Conservation (phyloP, 306 rosid species). For the Vigna angularis region DNA sequence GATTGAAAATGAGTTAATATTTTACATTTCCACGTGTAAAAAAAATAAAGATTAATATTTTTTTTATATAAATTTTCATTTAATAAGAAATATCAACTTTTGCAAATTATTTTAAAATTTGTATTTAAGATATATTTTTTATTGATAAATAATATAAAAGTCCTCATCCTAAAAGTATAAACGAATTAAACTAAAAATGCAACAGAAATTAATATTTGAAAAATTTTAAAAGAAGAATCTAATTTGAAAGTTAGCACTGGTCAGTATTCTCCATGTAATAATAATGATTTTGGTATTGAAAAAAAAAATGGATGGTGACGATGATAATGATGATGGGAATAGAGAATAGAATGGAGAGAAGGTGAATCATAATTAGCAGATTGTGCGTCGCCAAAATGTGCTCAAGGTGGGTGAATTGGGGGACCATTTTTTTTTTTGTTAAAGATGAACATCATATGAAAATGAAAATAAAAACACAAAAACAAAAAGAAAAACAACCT, state of each 20-base stretch:
- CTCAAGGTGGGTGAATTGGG: slow-evolving; percentile 59
- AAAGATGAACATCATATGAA: background rate
- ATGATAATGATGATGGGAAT: slow-evolving; percentile 45
- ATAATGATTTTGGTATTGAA: slow-evolving; percentile 52
- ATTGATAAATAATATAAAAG: background rate
- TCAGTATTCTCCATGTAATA: background rate
- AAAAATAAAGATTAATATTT: background rate
- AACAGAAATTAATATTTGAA: too few relatives aligned
- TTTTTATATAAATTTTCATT: background rate
- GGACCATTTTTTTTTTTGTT: slow-evolving; percentile 34
- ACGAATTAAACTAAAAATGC: background rate
- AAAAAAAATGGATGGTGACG: slow-evolving; percentile 42
- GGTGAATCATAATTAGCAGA: slow-evolving; percentile 50
- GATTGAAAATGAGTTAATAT: too few relatives aligned
- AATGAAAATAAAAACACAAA: slow-evolving; percentile 2
- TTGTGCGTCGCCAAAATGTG: slow-evolving; percentile 48
- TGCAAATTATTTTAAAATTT: background rate
- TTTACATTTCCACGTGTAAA: too few relatives aligned
- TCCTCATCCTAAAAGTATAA: background rate
- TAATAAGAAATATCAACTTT: background rate
- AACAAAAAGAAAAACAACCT: background rate
- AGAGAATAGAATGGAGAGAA: slow-evolving; percentile 43
- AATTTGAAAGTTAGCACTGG: too few relatives aligned
- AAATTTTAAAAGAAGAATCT: too few relatives aligned
- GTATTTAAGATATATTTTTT: background rate